These are phyloP conservation scores for Rhizopus arrhizus DNA, from an alignment of 371 early-diverging fungal genomes.

Conservation along the genomic window DNA sequence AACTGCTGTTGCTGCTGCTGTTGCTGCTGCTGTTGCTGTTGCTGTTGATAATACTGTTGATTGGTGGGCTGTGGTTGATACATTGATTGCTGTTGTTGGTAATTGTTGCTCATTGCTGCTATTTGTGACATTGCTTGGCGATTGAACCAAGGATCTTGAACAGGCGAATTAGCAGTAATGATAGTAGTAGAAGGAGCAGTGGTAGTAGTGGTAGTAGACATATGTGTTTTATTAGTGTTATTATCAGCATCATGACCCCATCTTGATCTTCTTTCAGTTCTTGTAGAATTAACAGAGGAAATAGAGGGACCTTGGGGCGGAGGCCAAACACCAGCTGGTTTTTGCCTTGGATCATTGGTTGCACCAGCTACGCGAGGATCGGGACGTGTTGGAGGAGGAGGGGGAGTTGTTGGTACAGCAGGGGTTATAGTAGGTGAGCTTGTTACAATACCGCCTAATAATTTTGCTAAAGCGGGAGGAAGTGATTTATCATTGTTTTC, in stretches of 20 bases:
- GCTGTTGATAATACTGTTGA: slow-evolving; percentile 4
- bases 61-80: background rate
- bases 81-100: slow-evolving; percentile 1
- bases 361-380: slow-evolving; percentile 10
- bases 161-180: slow-evolving; percentile 17
- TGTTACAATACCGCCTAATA: slow-evolving; percentile 36
- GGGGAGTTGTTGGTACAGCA: slow-evolving; percentile 12
- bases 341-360: slow-evolving; percentile 5
- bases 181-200: slow-evolving; percentile 9
- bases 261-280: slow-evolving; percentile 23
- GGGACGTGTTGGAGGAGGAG: slow-evolving; percentile 14
- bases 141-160: slow-evolving; percentile 27
- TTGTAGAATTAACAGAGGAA: background rate
- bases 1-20: background rate
- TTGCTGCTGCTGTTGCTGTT: background rate
- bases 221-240: background rate
- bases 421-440: slow-evolving; percentile 12
- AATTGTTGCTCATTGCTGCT: background rate
- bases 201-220: background rate
- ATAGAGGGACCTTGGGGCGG: slow-evolving; percentile 11
- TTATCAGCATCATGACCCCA: slow-evolving; percentile 17
- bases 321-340: background rate
- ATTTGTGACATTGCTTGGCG: slow-evolving; percentile 17
- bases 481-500: slow-evolving; percentile 8
- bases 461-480: slow-evolving; percentile 42